A percentile compares a stretch with the other conserved stretches of the same genome.
Conservation (phyloP, 306 rosid genomes). For the Sicyos baderoa region DNA sequence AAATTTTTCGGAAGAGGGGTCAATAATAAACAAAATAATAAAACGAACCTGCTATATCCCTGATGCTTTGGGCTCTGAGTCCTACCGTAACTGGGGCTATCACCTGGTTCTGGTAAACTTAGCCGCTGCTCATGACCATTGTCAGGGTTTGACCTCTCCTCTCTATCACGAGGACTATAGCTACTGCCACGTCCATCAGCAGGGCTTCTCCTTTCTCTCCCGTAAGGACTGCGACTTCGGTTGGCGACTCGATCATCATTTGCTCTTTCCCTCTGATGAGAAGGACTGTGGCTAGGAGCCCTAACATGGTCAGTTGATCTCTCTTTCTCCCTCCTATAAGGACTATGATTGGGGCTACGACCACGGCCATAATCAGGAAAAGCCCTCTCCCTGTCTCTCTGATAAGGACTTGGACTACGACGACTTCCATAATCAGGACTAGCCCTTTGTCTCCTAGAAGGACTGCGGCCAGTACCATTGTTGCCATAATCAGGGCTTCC, state of each 20-base stretch:
- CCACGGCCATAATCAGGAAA: conserved; percentile 49
- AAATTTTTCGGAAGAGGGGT: background rate
- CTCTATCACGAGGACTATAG: conserved; percentile 38
- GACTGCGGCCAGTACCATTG: conserved; percentile 54
- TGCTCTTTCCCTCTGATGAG: conserved; percentile 25
- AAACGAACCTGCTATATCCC: conserved; percentile 59
- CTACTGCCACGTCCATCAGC: conserved; percentile 41
- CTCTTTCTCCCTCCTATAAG: conserved; percentile 27
- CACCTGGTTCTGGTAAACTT: conserved; percentile 46
- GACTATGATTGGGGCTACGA: conserved; percentile 54
- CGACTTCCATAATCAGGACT: conserved; percentile 79
- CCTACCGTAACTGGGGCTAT: conserved; percentile 67
- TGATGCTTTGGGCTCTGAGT: conserved; percentile 76
- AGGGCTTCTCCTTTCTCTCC: conserved; percentile 38
- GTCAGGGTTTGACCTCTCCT: conserved; percentile 45
- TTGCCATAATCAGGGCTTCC: conserved; percentile 98
- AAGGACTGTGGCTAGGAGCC: conserved; percentile 28
- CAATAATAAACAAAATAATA: background rate
- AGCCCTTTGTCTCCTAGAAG: conserved; percentile 55
- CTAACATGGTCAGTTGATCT: conserved; percentile 26
- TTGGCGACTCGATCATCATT: conserved; percentile 23
- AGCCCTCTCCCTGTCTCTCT: conserved; percentile 43
- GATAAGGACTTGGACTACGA: conserved; percentile 51
- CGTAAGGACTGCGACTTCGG: conserved; percentile 36
- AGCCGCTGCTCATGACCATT: conserved; percentile 54